A percentile compares a stretch with the other conserved stretches of the same genome.
Conservation (phyloP, 768 basidiomycete species). For the Serendipita indica region DNA sequence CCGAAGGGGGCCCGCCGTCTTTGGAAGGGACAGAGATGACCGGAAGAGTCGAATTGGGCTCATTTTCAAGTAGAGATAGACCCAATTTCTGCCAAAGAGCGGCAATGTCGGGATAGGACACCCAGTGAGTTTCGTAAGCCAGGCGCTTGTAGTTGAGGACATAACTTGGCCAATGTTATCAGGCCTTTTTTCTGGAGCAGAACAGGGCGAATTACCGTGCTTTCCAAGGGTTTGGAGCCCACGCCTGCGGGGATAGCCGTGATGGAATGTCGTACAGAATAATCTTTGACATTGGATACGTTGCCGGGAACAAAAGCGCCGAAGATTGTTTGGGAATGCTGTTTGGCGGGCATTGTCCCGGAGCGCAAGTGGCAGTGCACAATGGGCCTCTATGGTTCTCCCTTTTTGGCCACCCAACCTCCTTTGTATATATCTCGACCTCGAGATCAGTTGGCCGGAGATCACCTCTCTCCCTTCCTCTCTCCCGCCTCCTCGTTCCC, state of each 20-base stretch:
- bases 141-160: slow-evolving; percentile 64
- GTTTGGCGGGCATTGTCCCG: too few relatives aligned
- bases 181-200: background rate
- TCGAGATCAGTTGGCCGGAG: too few relatives aligned
- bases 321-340: too few relatives aligned
- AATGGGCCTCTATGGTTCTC: too few relatives aligned
- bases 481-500: too few relatives aligned
- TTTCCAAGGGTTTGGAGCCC: slow-evolving; percentile 65
- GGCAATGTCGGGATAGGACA: slow-evolving; percentile 53
- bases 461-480: background rate
- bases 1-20: background rate
- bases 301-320: background rate
- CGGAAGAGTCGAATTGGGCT: background rate
- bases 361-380: too few relatives aligned
- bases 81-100: background rate
- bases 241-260: slow-evolving; percentile 40
- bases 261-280: slow-evolving; percentile 55
- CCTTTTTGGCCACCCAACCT: too few relatives aligned
- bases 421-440: too few relatives aligned
- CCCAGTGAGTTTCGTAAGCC: slow-evolving; percentile 52
- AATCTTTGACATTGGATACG: slow-evolving; percentile 22
- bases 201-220: slow-evolving; percentile 31
- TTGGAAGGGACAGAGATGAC: slow-evolving; percentile 3
- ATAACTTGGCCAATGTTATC: slow-evolving; percentile 21
- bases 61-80: background rate